These are phyloP conservation scores for Pisolithus marmoratus DNA, from an alignment of 768 basidiomycete species.

Conservation along the genomic window DNA sequence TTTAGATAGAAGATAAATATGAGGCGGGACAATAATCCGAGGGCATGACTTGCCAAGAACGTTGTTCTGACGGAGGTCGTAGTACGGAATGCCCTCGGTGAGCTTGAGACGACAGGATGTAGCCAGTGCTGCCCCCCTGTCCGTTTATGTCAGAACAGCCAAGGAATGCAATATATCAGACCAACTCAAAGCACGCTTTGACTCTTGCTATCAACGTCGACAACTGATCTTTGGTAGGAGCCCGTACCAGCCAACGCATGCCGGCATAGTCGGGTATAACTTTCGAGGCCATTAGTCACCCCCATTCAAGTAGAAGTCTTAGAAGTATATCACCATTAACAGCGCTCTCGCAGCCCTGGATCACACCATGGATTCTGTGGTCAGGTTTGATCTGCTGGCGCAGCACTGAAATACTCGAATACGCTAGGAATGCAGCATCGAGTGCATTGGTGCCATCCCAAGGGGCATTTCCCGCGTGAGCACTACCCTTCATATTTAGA, in stretches of 20 bases:
- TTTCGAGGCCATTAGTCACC: conserved; percentile 21
- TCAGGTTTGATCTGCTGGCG: conserved; percentile 86
- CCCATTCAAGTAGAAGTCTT: neutral
- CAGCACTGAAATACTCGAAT: conserved; percentile 70
- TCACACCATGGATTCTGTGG: conserved; percentile 72
- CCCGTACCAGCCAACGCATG: conserved; percentile 68
- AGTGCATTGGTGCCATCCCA: conserved; percentile 87
- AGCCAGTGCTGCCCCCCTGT: conserved; percentile 63
- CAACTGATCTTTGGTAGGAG: conserved; percentile 57
- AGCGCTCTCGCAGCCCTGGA: conserved; percentile 62
- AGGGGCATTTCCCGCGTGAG: conserved; percentile 75
- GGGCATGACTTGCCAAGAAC: conserved; percentile 40
- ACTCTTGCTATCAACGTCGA: conserved; percentile 51
- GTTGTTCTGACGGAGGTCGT: conserved; percentile 55
- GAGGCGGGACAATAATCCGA: neutral
- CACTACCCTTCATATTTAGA: conserved; percentile 34
- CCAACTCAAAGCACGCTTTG: conserved; percentile 67
- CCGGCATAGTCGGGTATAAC: conserved; percentile 82
- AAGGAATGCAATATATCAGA: conserved; percentile 1
- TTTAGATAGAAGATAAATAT: neutral
- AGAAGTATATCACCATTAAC: conserved; percentile 51
- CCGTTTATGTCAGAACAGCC: conserved; percentile 4
- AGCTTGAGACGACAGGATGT: conserved; percentile 51
- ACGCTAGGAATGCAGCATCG: conserved; percentile 84
- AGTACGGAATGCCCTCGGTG: conserved; percentile 37